Evolutionary conservation across 1,284 basidiomycete genomes (phyloP), one percentile per base, ranked within the genome.

Genomic region (Amylostereum areolatum): DNA sequence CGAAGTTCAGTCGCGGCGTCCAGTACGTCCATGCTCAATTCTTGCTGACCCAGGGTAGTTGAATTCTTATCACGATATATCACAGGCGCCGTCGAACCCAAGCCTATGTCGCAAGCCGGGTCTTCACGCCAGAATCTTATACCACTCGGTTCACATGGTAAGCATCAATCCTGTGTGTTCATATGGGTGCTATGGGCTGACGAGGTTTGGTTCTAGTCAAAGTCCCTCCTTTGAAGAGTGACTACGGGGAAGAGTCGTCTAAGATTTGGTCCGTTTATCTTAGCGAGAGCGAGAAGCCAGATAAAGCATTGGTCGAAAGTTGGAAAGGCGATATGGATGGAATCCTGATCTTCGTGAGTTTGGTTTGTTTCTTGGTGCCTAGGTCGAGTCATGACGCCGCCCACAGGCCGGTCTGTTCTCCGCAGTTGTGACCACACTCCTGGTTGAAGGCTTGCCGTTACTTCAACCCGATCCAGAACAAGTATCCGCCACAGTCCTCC

Each of bases 321-420:
- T 55, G 53, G 53, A 52, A 52, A 31, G 46, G 43, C 12, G 48
- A 52, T 27, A 52, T 49, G 39, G 53, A 55, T 45, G 48, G 47
- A 10, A 46, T 52, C 6, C 41, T 55, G 18, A 55, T 55, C 36
- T 55, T 55, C 37, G 53, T 55, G 41, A 31, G 51, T 50, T 4
- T 7, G 33, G 12, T 30, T 29, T 24, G 8, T 24, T 32, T 33
- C 10, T 11, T 25, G 33, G 25, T 8, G 8, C 18, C 27, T 10
- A 31, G 8, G n/a, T n/a, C 29, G 24, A 43, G 29, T 41, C 28
- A 41, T 29, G 27, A 8, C 27, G 8, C 30, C 7, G 11, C 7
- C n/a, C 25, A 5, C 28, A 55, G 59, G 53, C 57, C 5, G 59
- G 57, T 47, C 52, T 60, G 12, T 59, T 60, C 46, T 59, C 59